Evolutionary conservation across 495 filamentous ascomycete genomes (phyloP).

Genomic region (Staphylotrichum longicolle): DNA sequence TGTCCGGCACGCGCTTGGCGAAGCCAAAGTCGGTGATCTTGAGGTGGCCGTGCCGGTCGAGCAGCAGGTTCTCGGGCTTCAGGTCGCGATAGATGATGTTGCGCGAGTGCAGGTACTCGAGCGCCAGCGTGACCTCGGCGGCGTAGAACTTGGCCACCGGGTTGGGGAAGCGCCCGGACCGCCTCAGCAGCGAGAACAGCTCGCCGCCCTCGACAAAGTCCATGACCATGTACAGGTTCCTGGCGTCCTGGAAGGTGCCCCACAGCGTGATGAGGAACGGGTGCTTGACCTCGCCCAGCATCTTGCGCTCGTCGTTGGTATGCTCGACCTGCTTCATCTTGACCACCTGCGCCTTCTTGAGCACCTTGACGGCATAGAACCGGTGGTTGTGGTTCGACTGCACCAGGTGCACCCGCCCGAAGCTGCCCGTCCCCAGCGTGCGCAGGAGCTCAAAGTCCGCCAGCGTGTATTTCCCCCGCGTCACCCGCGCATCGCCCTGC

Average conservation of each 20-base stretch:
- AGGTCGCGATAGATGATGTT: slow-evolving; percentile 97
- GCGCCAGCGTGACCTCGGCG: slow-evolving; percentile 89
- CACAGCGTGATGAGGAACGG: slow-evolving; percentile 96
- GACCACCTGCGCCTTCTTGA: slow-evolving; percentile 97
- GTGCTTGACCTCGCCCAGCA: slow-evolving; percentile 93
- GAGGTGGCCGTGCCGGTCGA: slow-evolving; percentile 93
- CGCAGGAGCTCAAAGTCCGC: slow-evolving; percentile 82
- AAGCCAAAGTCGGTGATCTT: slow-evolving; percentile 99
- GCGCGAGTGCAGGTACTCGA: slow-evolving; percentile 92
- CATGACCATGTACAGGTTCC: slow-evolving; percentile 99
- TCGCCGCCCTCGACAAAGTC: slow-evolving; percentile 99
- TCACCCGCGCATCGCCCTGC: slow-evolving; percentile 55
- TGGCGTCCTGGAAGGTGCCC: slow-evolving; percentile 95
- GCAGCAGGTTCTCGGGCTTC: slow-evolving; percentile 92
- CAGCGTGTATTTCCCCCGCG: slow-evolving; percentile 97
- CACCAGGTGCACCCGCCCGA: slow-evolving; percentile 92
- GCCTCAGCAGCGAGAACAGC: slow-evolving; percentile 89
- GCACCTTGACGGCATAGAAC: slow-evolving; percentile 95
- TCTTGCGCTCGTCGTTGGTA: slow-evolving; percentile 93
- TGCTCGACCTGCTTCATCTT: slow-evolving; percentile 99
- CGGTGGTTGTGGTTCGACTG: slow-evolving; percentile 96
- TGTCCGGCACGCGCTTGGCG: slow-evolving; percentile 96
- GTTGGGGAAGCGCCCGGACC: slow-evolving; percentile 98
- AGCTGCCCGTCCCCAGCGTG: slow-evolving; percentile 93
- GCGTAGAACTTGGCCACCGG: slow-evolving; percentile 99